Evolutionary conservation across 148 eudicot species (phyloP).

Genomic region (Amaranthus hypochondriacus): DNA sequence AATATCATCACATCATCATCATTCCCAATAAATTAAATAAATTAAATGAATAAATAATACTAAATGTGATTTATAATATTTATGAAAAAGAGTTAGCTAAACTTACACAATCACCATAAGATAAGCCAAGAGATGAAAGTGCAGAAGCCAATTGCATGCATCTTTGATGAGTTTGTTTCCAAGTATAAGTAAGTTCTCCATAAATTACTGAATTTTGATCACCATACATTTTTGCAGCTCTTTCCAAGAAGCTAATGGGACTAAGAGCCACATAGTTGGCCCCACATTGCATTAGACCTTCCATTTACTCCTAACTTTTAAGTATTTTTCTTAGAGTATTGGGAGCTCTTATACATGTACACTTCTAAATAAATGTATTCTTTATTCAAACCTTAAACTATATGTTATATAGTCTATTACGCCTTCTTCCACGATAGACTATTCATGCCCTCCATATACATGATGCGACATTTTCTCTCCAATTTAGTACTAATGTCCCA

Average conservation of each 20-base stretch:
- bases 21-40: background rate
- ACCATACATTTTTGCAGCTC: background rate
- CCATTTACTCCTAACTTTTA: background rate
- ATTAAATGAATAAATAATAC: background rate
- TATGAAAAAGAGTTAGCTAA: background rate
- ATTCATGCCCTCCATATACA: too few relatives aligned
- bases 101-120: slow-evolving; percentile 17
- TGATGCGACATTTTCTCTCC: too few relatives aligned
- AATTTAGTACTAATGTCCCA: too few relatives aligned
- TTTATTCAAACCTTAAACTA: too few relatives aligned
- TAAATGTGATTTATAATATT: background rate
- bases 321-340: too few relatives aligned
- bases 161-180: slow-evolving; percentile 16
- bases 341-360: too few relatives aligned
- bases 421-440: too few relatives aligned
- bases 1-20: background rate
- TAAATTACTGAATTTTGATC: background rate
- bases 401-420: too few relatives aligned
- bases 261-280: slow-evolving; percentile 15
- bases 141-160: slow-evolving; percentile 15
- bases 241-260: slow-evolving; percentile 19
- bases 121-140: slow-evolving; percentile 5
- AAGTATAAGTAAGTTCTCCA: background rate
- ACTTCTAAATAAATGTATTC: too few relatives aligned
- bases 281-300: slow-evolving; percentile 11